Evolutionary conservation across 2,329 filamentous ascomycete species (phyloP).

Genomic region (Passalora sequoiae): DNA sequence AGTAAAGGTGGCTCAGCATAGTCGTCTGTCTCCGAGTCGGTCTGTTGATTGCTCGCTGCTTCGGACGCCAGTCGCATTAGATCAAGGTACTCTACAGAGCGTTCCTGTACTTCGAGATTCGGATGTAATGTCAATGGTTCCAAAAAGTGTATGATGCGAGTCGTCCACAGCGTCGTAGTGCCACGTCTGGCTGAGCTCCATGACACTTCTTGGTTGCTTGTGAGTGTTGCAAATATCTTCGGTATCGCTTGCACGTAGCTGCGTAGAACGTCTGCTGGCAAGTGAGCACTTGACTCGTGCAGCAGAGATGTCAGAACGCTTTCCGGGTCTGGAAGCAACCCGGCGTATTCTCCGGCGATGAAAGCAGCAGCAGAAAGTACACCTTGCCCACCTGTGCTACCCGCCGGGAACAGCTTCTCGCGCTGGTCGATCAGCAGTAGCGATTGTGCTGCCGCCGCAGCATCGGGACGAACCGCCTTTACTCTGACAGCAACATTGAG

Average conservation of each 20-base stretch:
- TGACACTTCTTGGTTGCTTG: constrained; percentile 56
- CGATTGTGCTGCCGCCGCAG: constrained; percentile 75
- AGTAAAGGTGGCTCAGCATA: constrained; percentile 75
- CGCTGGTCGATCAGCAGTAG: constrained; percentile 61
- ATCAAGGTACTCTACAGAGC: constrained; percentile 87
- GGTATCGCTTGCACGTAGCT: constrained; percentile 77
- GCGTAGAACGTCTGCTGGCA: constrained; percentile 63
- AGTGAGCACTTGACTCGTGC: constrained; percentile 57
- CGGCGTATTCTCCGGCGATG: constrained; percentile 82
- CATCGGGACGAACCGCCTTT: constrained; percentile 70
- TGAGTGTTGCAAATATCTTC: constrained; percentile 74
- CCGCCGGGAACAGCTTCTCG: constrained; percentile 52
- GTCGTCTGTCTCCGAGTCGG: constrained; percentile 54
- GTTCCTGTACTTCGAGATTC: constrained; percentile 88
- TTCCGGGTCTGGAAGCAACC: constrained; percentile 64
- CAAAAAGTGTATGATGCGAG: constrained; percentile 73
- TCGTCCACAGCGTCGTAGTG: constrained; percentile 69
- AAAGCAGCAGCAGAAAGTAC: constrained; percentile 74
- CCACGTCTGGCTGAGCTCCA: constrained; percentile 74
- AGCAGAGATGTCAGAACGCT: constrained; percentile 69
- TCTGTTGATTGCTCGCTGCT: constrained; percentile 63
- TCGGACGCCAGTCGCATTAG: constrained; percentile 82
- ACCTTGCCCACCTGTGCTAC: constrained; percentile 50
- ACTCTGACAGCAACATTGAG: constrained; percentile 91
- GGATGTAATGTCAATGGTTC: constrained; percentile 77